These are phyloP conservation scores for Trebouxiophyceae sp. DNA, from an alignment of 163 green algal species.

Conservation along the genomic window DNA sequence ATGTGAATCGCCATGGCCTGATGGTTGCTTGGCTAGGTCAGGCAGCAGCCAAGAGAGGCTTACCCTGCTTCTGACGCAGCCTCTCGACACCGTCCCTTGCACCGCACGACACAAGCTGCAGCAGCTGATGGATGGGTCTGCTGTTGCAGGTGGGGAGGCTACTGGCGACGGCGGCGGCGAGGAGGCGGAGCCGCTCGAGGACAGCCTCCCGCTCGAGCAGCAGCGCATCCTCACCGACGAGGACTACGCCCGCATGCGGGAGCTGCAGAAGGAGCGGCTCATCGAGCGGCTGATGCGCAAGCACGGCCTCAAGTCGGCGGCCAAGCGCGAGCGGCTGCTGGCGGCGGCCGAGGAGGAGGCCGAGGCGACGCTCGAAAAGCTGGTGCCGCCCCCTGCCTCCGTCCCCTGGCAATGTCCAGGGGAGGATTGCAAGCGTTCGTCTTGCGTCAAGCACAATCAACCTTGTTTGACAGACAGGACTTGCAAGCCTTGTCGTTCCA, in stretches of 20 bases:
- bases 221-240: conserved; percentile 66
- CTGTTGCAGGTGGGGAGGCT: neutral
- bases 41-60: too few relatives aligned
- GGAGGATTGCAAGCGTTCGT: too few relatives aligned
- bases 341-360: conserved; percentile 71
- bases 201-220: conserved; percentile 60
- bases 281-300: conserved; percentile 36
- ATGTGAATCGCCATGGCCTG: too few relatives aligned
- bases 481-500: too few relatives aligned
- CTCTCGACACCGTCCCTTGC: too few relatives aligned
- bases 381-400: conserved; percentile 2
- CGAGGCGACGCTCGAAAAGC: conserved; percentile 50
- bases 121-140: neutral
- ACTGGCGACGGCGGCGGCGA: conserved; percentile 4
- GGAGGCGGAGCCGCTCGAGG: conserved; percentile 1
- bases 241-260: conserved; percentile 77
- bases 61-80: too few relatives aligned
- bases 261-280: conserved; percentile 25
- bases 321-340: conserved; percentile 40
- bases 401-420: too few relatives aligned
- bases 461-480: too few relatives aligned
- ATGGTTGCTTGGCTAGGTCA: too few relatives aligned
- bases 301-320: conserved; percentile 64
- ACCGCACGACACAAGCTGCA: neutral
- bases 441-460: too few relatives aligned